Evolutionary conservation across 441 rosid species (phyloP).

Genomic region (Oxalis stricta): DNA sequence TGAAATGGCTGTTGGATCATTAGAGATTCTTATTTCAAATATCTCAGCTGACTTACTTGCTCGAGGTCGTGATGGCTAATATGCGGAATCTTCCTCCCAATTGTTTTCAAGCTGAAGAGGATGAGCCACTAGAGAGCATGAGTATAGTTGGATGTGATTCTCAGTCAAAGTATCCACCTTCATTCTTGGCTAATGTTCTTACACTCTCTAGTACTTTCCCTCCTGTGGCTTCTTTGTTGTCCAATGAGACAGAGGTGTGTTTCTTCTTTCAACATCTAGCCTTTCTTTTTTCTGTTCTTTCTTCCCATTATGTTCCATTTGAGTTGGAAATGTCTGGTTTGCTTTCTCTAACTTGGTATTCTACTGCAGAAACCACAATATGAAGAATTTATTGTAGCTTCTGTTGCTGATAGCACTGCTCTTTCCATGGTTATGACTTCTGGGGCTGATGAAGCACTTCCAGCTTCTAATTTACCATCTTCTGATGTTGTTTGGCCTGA

Average conservation of each 20-base stretch:
- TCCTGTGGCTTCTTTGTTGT: conserved; percentile 45
- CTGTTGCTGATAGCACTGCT: conserved; percentile 14
- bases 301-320: conserved; percentile 1
- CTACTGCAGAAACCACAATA: conserved; percentile 27
- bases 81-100: conserved; percentile 63
- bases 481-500: conserved; percentile 35
- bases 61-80: conserved; percentile 93
- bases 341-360: conserved; percentile 9
- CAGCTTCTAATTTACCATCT: conserved; percentile 28
- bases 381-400: conserved; percentile 27
- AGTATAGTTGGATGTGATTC: conserved; percentile 55
- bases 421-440: conserved; percentile 22
- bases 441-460: conserved; percentile 33
- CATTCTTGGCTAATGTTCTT: conserved; percentile 60
- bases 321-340: too few relatives aligned
- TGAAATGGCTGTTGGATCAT: conserved; percentile 73
- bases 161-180: conserved; percentile 60
- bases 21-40: conserved; percentile 89
- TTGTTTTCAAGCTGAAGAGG: conserved; percentile 40
- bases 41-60: conserved; percentile 92
- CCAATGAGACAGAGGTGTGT: conserved; percentile 30
- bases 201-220: conserved; percentile 79
- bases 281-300: background rate
- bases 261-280: conserved; percentile 4
- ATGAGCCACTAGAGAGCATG: conserved; percentile 45